phyloP scores from a whole-genome alignment of 768 basidiomycete species.

The Thelephora ganbajun region DNA sequence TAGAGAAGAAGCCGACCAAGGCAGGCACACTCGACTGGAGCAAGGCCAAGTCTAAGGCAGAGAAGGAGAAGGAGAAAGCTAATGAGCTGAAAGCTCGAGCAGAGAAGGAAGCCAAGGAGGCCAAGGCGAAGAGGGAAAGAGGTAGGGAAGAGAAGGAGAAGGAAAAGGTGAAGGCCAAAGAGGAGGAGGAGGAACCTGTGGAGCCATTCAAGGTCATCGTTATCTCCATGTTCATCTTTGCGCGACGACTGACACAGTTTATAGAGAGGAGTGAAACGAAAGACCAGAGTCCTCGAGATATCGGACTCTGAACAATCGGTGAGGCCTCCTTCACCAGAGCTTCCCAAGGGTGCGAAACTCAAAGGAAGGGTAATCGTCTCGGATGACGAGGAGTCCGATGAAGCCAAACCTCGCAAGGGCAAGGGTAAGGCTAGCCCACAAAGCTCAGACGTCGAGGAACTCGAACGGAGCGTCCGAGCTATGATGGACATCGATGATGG shows the following conservation, averaged over 20 bases:
- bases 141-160: conserved; percentile 4
- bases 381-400: conserved; percentile 47
- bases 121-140: conserved; percentile 6
- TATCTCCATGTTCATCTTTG: not conserved
- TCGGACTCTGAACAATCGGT: conserved; percentile 21
- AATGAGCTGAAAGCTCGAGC: conserved; percentile 1
- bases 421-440: conserved; percentile 20
- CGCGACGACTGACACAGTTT: conserved; percentile 9
- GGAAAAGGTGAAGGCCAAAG: conserved; percentile 1
- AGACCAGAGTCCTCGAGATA: conserved; percentile 19
- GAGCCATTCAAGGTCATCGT: conserved; percentile 2
- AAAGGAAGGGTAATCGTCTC: conserved; percentile 40
- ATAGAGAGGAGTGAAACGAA: conserved; percentile 28
- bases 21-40: conserved; percentile 51
- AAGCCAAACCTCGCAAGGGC: conserved; percentile 18
- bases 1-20: conserved; percentile 18
- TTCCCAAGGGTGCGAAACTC: conserved; percentile 11
- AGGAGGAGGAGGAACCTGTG: conserved; percentile 9
- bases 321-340: conserved; percentile 1
- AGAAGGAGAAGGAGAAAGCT: conserved; percentile 7
- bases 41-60: conserved; percentile 33
- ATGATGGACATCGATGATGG: conserved; percentile 76
- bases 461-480: conserved; percentile 28
- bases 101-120: conserved; percentile 7
- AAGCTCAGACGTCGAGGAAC: conserved; percentile 27